A percentile compares a stretch with the other conserved stretches of the same genome.
phyloP scores from a whole-genome alignment of 148 eudicot species.

The Rhododendron ovatum region DNA sequence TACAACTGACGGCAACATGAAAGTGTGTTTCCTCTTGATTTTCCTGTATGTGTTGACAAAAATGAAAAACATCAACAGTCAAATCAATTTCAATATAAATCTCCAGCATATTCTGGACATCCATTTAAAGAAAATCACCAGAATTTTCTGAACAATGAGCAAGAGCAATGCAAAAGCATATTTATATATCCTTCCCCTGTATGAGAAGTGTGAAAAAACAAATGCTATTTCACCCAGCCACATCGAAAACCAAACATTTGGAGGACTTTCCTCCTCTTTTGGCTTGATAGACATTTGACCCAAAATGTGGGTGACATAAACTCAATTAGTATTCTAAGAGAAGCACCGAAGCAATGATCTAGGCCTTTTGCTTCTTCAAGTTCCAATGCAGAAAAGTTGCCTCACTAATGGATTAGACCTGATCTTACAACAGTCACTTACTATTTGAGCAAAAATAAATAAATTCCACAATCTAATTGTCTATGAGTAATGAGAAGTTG shows the following conservation, averaged over 20 bases:
- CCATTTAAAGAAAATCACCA: not conserved
- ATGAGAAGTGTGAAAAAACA: not conserved
- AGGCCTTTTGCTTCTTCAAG: not conserved
- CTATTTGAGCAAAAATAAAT: not conserved
- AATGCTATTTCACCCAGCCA: not conserved
- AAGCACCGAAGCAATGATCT: not conserved
- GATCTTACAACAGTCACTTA: not conserved
- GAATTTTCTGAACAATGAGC: not conserved
- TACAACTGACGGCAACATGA: conserved; percentile 64
- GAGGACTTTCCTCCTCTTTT: not conserved
- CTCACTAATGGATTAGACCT: not conserved
- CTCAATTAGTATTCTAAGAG: not conserved
- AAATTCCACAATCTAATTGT: not conserved
- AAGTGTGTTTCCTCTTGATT: conserved; percentile 62
- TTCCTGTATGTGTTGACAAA: conserved; percentile 46
- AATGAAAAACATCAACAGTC: not conserved
- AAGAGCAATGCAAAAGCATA: not conserved
- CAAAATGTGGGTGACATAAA: not conserved
- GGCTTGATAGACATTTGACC: not conserved
- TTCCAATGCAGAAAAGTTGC: not conserved
- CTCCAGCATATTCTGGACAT: not conserved
- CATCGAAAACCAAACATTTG: not conserved
- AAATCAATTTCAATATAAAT: not conserved
- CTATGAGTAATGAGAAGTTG: not conserved
- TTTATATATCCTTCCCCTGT: not conserved